These are phyloP conservation scores for Plasmodium adleri DNA, from an alignment of 169 alveolate species.

Conservation along the genomic window DNA sequence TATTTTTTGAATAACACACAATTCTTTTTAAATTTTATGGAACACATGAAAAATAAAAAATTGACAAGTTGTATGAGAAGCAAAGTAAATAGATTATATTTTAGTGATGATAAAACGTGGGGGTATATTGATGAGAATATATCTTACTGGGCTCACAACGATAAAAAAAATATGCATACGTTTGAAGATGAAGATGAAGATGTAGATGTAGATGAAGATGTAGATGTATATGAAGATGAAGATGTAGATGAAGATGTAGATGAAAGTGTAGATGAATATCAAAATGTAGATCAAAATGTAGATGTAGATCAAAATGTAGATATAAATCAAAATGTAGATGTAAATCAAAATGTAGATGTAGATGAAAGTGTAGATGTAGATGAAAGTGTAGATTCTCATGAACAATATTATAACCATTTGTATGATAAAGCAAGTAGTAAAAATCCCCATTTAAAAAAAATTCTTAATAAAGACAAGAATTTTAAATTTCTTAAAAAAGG, in stretches of 20 bases:
- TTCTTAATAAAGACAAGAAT: not conserved
- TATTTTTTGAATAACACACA: not conserved
- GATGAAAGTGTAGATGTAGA: not conserved
- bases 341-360: not conserved
- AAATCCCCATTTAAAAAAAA: not conserved
- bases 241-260: not conserved
- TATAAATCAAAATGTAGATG: not conserved
- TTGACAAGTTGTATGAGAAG: constrained; percentile 37
- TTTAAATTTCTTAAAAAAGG: no score
- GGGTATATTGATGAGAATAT: constrained; percentile 71
- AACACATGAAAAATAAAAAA: constrained; percentile 25
- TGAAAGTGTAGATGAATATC: not conserved
- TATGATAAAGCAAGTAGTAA: not conserved
- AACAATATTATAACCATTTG: not conserved
- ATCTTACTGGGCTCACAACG: constrained; percentile 57
- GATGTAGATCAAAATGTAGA: not conserved
- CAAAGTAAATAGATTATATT: constrained; percentile 37
- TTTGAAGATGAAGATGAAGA: constrained; percentile 22
- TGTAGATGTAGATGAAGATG: constrained; percentile 4
- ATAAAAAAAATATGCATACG: constrained; percentile 18
- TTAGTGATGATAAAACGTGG: constrained; percentile 10
- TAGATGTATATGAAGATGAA: not conserved
- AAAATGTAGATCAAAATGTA: not conserved
- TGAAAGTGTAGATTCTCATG: not conserved
- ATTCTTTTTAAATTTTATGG: not conserved